Base-by-base conservation (phyloP, 2,329 filamentous ascomycete species). In the Cadophora gregata region DNA sequence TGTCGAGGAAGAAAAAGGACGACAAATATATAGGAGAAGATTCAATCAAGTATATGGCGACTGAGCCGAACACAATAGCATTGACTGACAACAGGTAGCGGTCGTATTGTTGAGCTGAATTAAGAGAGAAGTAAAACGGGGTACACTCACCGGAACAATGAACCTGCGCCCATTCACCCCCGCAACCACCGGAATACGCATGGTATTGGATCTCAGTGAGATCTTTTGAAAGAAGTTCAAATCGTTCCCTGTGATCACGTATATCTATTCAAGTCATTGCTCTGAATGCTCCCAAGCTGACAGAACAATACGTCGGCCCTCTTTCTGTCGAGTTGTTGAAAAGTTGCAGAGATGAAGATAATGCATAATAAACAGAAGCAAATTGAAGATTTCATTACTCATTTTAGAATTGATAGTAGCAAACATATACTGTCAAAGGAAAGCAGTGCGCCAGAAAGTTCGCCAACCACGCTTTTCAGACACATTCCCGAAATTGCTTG, bases 71-170 rank as follows among this genome's bases (percentile, higher is more conserved):
- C 38, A 42, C 38, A 42, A 42, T 42, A 42, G 16, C 7, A 29
- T 33, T 7, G 51, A n/a, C 8, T 19, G n/a, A 56, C 53, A 56
- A 56, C 38, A 56, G 53, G 5, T 56, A 56, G 53, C 29, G 19
- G 9, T 55, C 21, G 2, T 55, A 33, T 55, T 36, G 51, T 33
- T 33, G 19, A 29, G 8, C 9, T 33, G n/a, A 33, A 36, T 56
- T 56, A 56, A 56, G 53, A 29, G 53, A 56, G 31, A 16, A 21
- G 14, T 24, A 10, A 31, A 24, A 36, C 4, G 53, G 31, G 38
- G 38, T 12, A 16, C 19, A 16, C n/a, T n/a, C n/a, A n/a, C n/a
- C n/a, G n/a, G n/a, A n/a, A n/a, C n/a, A n/a, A n/a, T n/a, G n/a
- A n/a, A n/a, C n/a, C n/a, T n/a, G n/a, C n/a, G n/a, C n/a, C n/a